Conservation (phyloP, 2,329 filamentous ascomycete genomes). For the Alternaria arborescens region DNA sequence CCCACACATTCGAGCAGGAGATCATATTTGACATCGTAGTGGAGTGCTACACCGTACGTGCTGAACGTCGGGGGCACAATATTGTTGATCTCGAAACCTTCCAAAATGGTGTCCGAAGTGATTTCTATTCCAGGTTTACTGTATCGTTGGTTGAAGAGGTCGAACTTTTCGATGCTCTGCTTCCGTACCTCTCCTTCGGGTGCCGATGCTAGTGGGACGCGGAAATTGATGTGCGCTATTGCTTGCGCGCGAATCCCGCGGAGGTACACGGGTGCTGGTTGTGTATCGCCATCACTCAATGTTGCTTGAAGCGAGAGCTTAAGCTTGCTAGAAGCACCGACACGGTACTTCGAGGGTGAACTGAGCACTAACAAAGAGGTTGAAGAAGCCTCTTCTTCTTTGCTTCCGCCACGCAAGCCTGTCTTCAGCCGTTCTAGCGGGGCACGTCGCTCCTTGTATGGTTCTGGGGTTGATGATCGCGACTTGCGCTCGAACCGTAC, state of each 20-base stretch:
- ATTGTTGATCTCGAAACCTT: slow-evolving; percentile 24
- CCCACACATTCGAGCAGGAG: slow-evolving; percentile 30
- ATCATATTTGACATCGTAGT: slow-evolving; percentile 29
- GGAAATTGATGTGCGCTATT: slow-evolving; percentile 21
- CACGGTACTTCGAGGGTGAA: slow-evolving; percentile 21
- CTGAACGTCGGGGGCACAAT: slow-evolving; percentile 29
- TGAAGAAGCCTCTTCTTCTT: slow-evolving; percentile 18
- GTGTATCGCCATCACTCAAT: slow-evolving; percentile 6
- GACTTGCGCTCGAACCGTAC: slow-evolving; percentile 25
- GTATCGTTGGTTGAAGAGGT: slow-evolving; percentile 31
- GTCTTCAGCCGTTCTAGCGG: slow-evolving; percentile 20
- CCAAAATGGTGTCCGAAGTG: slow-evolving; percentile 12
- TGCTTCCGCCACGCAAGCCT: slow-evolving; percentile 13
- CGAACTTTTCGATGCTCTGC: slow-evolving; percentile 22
- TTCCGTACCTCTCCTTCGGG: slow-evolving; percentile 18
- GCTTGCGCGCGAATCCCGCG: slow-evolving; percentile 33
- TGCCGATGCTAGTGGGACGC: slow-evolving; percentile 20
- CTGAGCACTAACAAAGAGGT: slow-evolving; percentile 26
- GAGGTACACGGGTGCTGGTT: slow-evolving; percentile 24
- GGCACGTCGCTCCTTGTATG: slow-evolving; percentile 10
- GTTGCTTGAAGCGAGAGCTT: slow-evolving; percentile 25
- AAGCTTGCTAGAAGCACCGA: slow-evolving; percentile 20
- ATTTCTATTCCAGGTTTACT: slow-evolving; percentile 27
- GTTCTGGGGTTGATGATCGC: slow-evolving; percentile 18
- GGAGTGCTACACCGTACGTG: slow-evolving; percentile 27